phyloP scores from a whole-genome alignment of 164 flowering plant species.

The Berberis vulgaris region DNA sequence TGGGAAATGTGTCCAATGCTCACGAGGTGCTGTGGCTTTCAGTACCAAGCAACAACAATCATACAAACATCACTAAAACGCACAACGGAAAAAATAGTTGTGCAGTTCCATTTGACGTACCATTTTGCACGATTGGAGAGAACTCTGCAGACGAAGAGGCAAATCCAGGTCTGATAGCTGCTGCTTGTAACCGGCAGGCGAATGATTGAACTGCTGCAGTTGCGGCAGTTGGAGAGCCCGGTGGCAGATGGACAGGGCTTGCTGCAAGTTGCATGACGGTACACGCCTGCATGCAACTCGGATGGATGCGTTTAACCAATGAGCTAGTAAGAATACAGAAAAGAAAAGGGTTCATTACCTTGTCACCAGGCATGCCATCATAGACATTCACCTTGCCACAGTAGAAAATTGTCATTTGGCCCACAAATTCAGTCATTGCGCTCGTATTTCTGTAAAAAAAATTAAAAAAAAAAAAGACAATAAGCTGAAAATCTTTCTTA shows the following conservation, averaged over 20 bases:
- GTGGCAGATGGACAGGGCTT: conserved; percentile 35
- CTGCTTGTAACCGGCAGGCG: conserved; percentile 18
- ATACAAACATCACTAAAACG: neutral
- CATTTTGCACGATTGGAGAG: conserved; percentile 24
- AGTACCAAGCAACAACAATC: neutral
- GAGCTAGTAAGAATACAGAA: conserved; percentile 8
- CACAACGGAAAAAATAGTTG: neutral
- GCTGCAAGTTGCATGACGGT: conserved; percentile 63
- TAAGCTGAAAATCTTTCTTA: neutral
- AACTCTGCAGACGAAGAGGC: conserved; percentile 15
- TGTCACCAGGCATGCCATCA: conserved; percentile 55
- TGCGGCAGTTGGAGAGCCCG: conserved; percentile 22
- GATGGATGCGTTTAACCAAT: conserved; percentile 10
- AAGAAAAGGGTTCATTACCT: conserved; percentile 36
- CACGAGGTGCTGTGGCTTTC: neutral
- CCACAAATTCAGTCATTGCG: conserved; percentile 18
- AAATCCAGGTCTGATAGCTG: conserved; percentile 14
- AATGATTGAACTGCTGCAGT: conserved; percentile 15
- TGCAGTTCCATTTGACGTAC: conserved; percentile 10
- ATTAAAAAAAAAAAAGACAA: neutral
- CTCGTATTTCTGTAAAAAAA: conserved; percentile 27
- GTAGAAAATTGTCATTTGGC: conserved; percentile 82
- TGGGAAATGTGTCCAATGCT: neutral
- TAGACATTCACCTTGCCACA: conserved; percentile 79
- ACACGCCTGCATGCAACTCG: conserved; percentile 45